These are phyloP conservation scores for Harrya chromipes DNA, from an alignment of 768 basidiomycete genomes.

Conservation along the genomic window DNA sequence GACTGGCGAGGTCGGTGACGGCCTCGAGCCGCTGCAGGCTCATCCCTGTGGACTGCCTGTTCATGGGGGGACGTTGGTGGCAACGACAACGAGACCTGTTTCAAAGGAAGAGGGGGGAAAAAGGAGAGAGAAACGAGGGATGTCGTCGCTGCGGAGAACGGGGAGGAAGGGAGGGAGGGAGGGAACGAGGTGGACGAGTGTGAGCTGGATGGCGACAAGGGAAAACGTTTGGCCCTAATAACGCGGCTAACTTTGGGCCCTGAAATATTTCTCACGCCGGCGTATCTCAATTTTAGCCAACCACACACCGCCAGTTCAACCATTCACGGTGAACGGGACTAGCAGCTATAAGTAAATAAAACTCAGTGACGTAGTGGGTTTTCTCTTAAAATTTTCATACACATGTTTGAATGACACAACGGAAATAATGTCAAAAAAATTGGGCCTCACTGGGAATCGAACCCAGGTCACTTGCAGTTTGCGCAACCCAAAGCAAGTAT, in stretches of 20 bases:
- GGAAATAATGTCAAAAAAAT: neutral
- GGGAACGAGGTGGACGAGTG: conserved; percentile 17
- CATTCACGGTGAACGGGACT: too few species aligned
- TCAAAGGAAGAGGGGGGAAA: neutral
- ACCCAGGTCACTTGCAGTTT: conserved; percentile 38
- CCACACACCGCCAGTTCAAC: neutral
- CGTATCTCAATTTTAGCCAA: conserved; percentile 3
- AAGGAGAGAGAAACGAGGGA: neutral
- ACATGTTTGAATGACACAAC: too few species aligned
- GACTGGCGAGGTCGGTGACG: conserved; percentile 63
- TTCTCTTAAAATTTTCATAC: too few species aligned
- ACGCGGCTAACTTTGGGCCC: conserved; percentile 27
- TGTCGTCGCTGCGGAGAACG: conserved; percentile 7
- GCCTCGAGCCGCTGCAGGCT: conserved; percentile 66
- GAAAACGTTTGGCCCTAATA: conserved; percentile 19
- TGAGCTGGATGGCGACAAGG: conserved; percentile 15
- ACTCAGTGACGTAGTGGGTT: neutral
- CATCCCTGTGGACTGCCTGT: conserved; percentile 45
- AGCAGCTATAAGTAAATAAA: too few species aligned
- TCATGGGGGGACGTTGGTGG: conserved; percentile 21
- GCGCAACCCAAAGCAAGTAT: conserved; percentile 35
- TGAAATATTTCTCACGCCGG: conserved; percentile 21
- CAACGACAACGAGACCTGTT: neutral
- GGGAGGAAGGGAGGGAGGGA: conserved; percentile 9
- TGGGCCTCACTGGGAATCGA: conserved; percentile 40